Evolutionary conservation across 345 rosid species (phyloP), one percentile per base, ranked within the genome.

Genomic region (Citrus glauca): DNA sequence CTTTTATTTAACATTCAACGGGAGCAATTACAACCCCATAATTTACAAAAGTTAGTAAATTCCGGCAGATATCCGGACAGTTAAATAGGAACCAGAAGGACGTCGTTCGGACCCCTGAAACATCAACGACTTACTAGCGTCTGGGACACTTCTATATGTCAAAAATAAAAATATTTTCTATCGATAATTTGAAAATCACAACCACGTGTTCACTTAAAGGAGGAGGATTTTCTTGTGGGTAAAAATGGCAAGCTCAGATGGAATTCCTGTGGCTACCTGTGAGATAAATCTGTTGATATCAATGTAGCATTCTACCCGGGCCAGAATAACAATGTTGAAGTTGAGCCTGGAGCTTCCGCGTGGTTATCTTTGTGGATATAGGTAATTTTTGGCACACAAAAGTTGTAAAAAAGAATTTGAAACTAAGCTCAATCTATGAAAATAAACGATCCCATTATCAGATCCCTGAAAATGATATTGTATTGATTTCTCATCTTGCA

Each of bases 191-290:
- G 55, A 19, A 73, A 71, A 9, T 6, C 24, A n/a, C 66, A 66
- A 32, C 84, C 76, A 68, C 71, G 48, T n/a, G 14, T 42, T 13
- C 48, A 42, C 48, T 11, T 42, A 10, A 42, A 42, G 48, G 48
- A 42, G 48, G 48, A 42, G 3, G 48, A 11, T 42, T 42, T 42
- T 10, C 48, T 42, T 42, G 48, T 42, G 48, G 48, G 3, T 11
- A 32, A 62, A 74, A 82, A 91, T 88, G 91, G 88, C 80, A 81
- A 66, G 71, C 28, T 76, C 81, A 7, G 79, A 78, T 62, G 33
- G 70, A 65, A 59, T 59, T 61, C 16, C 22, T 22, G 55, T 40
- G 14, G 24, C 55, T n/a, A 17, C 8, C 2, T 10, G 57, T 2
- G 80, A 73, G 13, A 65, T 80, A 67, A 83, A 88, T 84, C 92